Evolutionary conservation across 1,139 yeast genomes (phyloP), one percentile per base, ranked within the genome.

Genomic region (Saccharomycopsis crataegensis): DNA sequence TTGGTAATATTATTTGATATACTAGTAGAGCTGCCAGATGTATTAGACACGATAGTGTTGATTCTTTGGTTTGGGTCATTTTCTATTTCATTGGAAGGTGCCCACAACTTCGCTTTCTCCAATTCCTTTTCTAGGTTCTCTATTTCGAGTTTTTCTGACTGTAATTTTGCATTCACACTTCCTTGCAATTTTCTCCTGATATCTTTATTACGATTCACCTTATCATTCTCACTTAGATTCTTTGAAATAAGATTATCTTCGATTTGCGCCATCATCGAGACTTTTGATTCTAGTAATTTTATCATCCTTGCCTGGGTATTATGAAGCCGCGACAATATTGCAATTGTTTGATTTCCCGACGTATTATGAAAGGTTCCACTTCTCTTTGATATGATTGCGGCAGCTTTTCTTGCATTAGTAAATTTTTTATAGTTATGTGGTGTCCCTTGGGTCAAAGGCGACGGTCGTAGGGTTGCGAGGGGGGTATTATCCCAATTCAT

Each of bases 201-300:
- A 11, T 48, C 44, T 12, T 44, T 37, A 40, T 54, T 54, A 37
- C 32, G 45, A 36, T 48, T 41, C 1, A 50, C 28, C 38, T 54
- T 53, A 43, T 51, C 55, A 45, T 53, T 51, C 34, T 56, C 58
- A 16, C 53, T 48, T 17, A 56, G 44, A 46, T 49, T 53, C 40
- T 54, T 54, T 8, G 55, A 51, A 31, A 51, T 16, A 6, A 54
- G 41, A 34, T 50, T 56, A 16, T 33, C 50, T 17, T 51, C 47
- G 11, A 52, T 51, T 22, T 38, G 31, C 17, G 14, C 34, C 31
- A 51, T 12, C 14, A 53, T 11, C 14, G 32, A 16, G 8, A 51
- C 52, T 22, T 56, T 56, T 12, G 11, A 6, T 17, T 53, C 44
- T 17, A 51, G 37, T n/a, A 54, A 38, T 8, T 42, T 32, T 33